These are phyloP conservation scores for Phialophora chinensis DNA, from an alignment of 2,329 filamentous ascomycete genomes.

Conservation along the genomic window DNA sequence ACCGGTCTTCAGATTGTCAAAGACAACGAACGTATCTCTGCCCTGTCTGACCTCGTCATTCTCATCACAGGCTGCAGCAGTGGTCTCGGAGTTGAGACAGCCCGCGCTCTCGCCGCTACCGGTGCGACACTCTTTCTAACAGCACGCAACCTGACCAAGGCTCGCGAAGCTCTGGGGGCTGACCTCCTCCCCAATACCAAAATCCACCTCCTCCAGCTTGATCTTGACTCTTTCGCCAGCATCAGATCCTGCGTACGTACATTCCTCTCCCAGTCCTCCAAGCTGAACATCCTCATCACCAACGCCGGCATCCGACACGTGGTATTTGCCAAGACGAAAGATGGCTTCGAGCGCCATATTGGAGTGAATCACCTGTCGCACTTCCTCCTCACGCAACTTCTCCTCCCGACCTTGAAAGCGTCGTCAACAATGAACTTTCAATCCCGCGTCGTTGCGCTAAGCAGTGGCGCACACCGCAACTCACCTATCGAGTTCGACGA, in stretches of 20 bases:
- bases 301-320: conserved; percentile 34
- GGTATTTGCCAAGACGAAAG: conserved; percentile 42
- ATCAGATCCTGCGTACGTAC: conserved; percentile 41
- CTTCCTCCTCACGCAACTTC: conserved; percentile 61
- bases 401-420: conserved; percentile 52
- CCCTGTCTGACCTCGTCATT: conserved; percentile 42
- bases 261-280: conserved; percentile 32
- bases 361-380: conserved; percentile 43
- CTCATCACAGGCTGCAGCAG: conserved; percentile 48
- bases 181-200: conserved; percentile 32
- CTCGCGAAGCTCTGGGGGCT: conserved; percentile 36
- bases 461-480: conserved; percentile 52
- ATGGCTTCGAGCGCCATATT: conserved; percentile 60
- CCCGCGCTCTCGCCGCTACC: conserved; percentile 45
- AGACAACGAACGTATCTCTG: conserved; percentile 33
- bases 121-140: conserved; percentile 48
- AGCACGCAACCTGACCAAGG: conserved; percentile 45
- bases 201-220: conserved; percentile 45
- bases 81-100: conserved; percentile 48
- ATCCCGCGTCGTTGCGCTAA: conserved; percentile 57
- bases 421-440: conserved; percentile 48
- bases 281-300: conserved; percentile 31
- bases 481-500: conserved; percentile 44
- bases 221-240: conserved; percentile 43
- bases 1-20: conserved; percentile 34